Base-by-base conservation (phyloP, 768 basidiomycete genomes). In the Kwoniella sp. region DNA sequence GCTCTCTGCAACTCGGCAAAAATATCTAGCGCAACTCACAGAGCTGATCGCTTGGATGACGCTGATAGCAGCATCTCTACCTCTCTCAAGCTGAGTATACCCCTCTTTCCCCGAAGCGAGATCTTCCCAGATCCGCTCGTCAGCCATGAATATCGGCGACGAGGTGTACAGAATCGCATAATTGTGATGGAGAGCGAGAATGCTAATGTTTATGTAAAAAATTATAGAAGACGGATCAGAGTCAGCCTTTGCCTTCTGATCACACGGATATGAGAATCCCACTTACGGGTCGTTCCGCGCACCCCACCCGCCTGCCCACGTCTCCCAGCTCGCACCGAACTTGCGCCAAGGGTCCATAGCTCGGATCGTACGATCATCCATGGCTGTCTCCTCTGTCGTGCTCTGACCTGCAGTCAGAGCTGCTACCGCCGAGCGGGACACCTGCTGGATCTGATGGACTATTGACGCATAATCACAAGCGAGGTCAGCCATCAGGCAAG, bases 31-130 rank as follows among this genome's bases (percentile, higher is more conserved):
- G n/a, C n/a, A n/a, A 72, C 76, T 51, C 48, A 77, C 76, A 25
- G 76, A 72, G 60, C 78, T 76, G 46, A 79, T 70, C 9, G 73
- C 70, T 46, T 76, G 71, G 22, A 79, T 68, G 7, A 79, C 65
- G 3, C 72, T 72, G 37, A 77, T 71, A n/a, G 77, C 78, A 0
- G 78, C 74, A 52, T 79, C 78, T 36, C 77, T 50, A 6, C 68
- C 75, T 49, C 73, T 49, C 37, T 77, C 73, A 12, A 79, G 64
- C 50, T 70, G 64, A 36, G 71, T 56, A 52, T 71, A 74, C 21
- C 78, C 78, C 15, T 74, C 73, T 48, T 63, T 68, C 15, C 48
- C 63, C 21, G 58, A 56, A 2, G 72, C 68, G 52, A 79, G 54
- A 22, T 73, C 74, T 29, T 63, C 56, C 77, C 77, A 78, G 7